Evolutionary conservation across 1,139 yeast species (phyloP).

Genomic region (Candida sp.): DNA sequence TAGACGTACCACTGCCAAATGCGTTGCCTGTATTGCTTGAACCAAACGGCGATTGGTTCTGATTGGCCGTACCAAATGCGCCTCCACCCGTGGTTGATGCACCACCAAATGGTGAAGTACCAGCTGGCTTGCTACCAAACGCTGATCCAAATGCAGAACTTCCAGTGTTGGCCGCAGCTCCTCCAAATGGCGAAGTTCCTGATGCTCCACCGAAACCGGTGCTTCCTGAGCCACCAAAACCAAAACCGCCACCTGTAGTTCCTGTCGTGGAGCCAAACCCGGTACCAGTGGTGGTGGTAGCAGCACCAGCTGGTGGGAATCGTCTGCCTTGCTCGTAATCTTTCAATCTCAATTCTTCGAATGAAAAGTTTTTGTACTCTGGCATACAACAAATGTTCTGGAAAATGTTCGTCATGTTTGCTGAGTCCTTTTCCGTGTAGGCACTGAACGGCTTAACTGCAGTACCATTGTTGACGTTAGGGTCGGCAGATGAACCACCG

Average conservation of each 20-base stretch:
- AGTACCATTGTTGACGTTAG: conserved; percentile 67
- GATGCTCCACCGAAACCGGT: conserved; percentile 17
- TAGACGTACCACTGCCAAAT: conserved; percentile 17
- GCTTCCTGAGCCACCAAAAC: conserved; percentile 28
- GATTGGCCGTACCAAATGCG: conserved; percentile 16
- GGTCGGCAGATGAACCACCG: conserved; percentile 35
- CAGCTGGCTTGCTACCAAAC: conserved; percentile 17
- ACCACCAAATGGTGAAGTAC: conserved; percentile 16
- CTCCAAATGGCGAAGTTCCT: conserved; percentile 22
- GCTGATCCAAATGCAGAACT: conserved; percentile 18
- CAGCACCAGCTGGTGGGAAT: conserved; percentile 51
- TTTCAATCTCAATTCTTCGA: conserved; percentile 87
- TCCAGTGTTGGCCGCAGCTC: conserved; percentile 23
- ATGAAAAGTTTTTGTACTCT: conserved; percentile 78
- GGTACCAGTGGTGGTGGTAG: conserved; percentile 22
- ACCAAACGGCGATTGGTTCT: conserved; percentile 15
- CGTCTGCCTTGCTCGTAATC: conserved; percentile 84
- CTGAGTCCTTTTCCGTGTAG: conserved; percentile 73
- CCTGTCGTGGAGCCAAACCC: conserved; percentile 19
- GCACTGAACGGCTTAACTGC: conserved; percentile 70
- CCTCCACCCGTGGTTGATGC: conserved; percentile 12
- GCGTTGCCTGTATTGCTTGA: conserved; percentile 8
- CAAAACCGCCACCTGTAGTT: conserved; percentile 31
- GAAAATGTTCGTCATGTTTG: conserved; percentile 60
- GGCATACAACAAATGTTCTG: conserved; percentile 91